Evolutionary conservation across 441 rosid species (phyloP).

Genomic region (Bruguiera hainesii): DNA sequence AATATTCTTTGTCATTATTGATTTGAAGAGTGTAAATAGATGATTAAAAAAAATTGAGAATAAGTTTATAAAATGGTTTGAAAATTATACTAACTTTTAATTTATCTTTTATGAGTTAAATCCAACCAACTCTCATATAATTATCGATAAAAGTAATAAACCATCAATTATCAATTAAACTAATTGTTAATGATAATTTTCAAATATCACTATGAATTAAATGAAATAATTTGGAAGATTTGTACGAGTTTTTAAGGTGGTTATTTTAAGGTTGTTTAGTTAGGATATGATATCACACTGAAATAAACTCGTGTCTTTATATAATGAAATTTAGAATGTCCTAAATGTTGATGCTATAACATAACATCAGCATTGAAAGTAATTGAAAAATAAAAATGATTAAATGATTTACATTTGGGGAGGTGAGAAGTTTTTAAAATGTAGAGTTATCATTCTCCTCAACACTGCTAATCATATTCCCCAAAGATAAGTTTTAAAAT

Average conservation of each 20-base stretch:
- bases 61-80: neutral
- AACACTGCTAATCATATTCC: neutral
- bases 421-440: neutral
- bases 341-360: neutral
- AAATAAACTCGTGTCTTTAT: neutral
- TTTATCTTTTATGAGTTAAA: neutral
- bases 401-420: neutral
- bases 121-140: neutral
- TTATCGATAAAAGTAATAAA: neutral
- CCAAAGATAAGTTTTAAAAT: neutral
- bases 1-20: neutral
- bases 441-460: neutral
- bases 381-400: neutral
- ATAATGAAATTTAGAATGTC: neutral
- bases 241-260: neutral
- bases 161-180: neutral
- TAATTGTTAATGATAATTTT: neutral
- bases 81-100: neutral
- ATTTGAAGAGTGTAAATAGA: neutral
- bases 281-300: neutral
- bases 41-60: neutral
- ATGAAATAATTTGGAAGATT: neutral
- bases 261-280: neutral
- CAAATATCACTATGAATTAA: neutral
- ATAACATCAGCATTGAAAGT: neutral